Evolutionary conservation across 345 rosid species (phyloP), one percentile per base, ranked within the genome.

Genomic region (Raphanus raphanistrum): DNA sequence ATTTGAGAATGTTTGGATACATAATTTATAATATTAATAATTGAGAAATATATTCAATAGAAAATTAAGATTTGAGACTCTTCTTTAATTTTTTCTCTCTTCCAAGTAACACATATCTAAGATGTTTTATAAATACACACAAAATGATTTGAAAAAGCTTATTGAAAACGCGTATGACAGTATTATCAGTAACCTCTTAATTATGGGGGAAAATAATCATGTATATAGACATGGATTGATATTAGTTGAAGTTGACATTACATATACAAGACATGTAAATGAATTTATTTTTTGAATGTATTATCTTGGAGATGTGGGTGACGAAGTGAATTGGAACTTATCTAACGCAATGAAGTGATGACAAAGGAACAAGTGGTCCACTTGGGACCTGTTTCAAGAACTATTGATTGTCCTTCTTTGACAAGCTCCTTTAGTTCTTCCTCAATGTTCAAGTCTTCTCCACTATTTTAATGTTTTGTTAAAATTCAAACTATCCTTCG

Each of bases 271-370:
- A 75, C 48, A 58, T 31, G 8, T 29, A 57, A 66, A 61, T 38
- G 33, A 55, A 0, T 15, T 11, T 3, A 4, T 38, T 33, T 55
- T 57, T 21, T 26, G 31, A 55, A 57, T 38, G 64, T 10, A 70
- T 54, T 11, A 12, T 17, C 13, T 52, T 1, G 35, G 45, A 70
- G 65, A 70, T 58, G 67, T 13, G 72, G 81, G 72, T 58, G 68
- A 71, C 1, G 72, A 78, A 71, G 41, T 71, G 81, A 78, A 78
- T 66, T 66, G 35, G 81, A 78, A 29, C 81, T 72, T 78, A 72
- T 78, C 81, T 72, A 58, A 71, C 1, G 43, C 55, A 72, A 72
- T 43, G 76, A 78, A 77, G 61, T 64, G 81, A 71, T 64, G 81
- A 55, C 72, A 64, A 65, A 64, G 43, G 41, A 57, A 64, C 50